Evolutionary conservation across 73 alveolate genomes (phyloP).

Genomic region (Tetrahymena elliotti): DNA sequence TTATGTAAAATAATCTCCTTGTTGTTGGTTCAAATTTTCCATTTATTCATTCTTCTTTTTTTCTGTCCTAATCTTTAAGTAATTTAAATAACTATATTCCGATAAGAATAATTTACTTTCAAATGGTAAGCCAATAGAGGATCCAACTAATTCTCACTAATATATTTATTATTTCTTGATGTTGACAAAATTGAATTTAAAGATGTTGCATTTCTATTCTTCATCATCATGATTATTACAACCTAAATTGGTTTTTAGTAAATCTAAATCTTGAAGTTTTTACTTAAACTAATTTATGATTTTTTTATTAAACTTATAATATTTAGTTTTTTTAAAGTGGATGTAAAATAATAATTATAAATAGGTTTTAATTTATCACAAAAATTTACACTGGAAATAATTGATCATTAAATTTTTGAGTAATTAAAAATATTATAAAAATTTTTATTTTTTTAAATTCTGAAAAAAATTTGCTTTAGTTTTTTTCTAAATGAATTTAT

Average conservation of each 20-base stretch:
- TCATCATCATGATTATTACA: background rate
- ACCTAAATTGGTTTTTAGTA: background rate
- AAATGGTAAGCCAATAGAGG: background rate
- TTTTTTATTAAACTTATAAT: background rate
- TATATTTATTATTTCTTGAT: background rate
- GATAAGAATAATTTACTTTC: background rate
- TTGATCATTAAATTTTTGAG: background rate
- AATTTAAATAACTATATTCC: background rate
- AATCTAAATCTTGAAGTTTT: too few species aligned
- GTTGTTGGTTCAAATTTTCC: background rate
- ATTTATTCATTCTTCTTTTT: background rate
- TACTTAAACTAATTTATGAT: too few species aligned
- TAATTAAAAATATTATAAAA: too few species aligned
- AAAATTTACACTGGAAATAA: background rate
- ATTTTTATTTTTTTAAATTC: too few species aligned
- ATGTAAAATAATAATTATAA: background rate
- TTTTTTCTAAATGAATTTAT: background rate
- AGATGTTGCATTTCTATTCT: background rate
- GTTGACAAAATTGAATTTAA: background rate
- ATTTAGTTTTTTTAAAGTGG: too few species aligned
- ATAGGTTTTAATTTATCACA: background rate
- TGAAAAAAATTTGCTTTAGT: too few species aligned
- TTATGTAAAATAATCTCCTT: background rate
- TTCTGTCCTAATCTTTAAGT: background rate
- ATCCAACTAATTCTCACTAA: background rate